Evolutionary conservation across 2,329 filamentous ascomycete genomes (phyloP).

Genomic region (Fusarium sp.): DNA sequence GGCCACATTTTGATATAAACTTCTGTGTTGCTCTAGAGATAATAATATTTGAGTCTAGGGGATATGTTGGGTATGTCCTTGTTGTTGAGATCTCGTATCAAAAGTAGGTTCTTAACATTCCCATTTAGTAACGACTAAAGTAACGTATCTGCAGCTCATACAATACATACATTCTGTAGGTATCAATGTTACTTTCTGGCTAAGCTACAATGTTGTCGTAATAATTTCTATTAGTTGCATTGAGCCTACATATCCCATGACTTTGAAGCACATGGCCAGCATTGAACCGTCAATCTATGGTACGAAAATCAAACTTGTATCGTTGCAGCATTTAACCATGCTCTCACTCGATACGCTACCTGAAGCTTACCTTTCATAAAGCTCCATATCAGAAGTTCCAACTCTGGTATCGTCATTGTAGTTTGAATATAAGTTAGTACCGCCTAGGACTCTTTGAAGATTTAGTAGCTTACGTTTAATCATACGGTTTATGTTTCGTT

Average conservation of each 20-base stretch:
- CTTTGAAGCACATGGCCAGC: too few relatives aligned
- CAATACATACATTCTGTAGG: neutral
- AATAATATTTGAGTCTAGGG: slow-evolving; percentile 1
- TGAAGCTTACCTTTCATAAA: neutral
- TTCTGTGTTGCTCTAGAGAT: slow-evolving; percentile 14
- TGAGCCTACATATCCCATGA: too few relatives aligned
- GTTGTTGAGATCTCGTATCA: neutral
- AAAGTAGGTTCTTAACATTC: neutral
- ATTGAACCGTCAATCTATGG: too few relatives aligned
- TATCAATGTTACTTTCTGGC: too few relatives aligned
- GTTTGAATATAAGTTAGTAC: too few relatives aligned
- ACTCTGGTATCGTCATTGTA: neutral
- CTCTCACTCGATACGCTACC: neutral
- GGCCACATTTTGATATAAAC: neutral
- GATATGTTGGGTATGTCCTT: neutral
- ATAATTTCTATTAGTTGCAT: too few relatives aligned
- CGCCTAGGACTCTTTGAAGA: neutral
- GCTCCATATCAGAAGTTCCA: neutral
- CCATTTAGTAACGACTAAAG: neutral
- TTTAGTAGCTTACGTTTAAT: neutral
- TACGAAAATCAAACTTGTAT: too few relatives aligned
- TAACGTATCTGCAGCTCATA: too few relatives aligned
- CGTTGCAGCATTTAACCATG: too few relatives aligned
- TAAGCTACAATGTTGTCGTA: too few relatives aligned
- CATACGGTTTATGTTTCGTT: neutral